Evolutionary conservation across 345 rosid genomes (phyloP).

Genomic region (Syzygium oleosum): DNA sequence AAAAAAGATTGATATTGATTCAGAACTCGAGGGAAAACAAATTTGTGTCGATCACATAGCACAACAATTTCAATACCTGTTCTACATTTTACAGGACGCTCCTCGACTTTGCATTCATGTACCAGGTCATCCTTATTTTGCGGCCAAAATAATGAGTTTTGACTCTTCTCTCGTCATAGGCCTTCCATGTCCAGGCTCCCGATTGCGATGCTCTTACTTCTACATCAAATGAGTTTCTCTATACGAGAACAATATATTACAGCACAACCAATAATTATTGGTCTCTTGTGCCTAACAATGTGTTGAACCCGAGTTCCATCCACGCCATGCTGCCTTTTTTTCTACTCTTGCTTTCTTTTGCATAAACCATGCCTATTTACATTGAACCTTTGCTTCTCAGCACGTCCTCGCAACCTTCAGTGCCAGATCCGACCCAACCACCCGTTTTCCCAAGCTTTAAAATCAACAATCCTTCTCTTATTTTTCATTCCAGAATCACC

Average conservation of each 20-base stretch:
- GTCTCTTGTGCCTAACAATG: neutral
- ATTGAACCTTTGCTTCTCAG: slow-evolving; percentile 9
- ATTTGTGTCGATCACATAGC: neutral
- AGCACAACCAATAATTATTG: neutral
- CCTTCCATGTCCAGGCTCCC: neutral
- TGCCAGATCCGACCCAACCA: slow-evolving; percentile 36
- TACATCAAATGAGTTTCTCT: neutral
- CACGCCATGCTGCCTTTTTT: neutral
- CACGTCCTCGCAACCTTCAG: slow-evolving; percentile 36
- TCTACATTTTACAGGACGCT: neutral
- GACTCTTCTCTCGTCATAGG: neutral
- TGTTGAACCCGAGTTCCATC: neutral
- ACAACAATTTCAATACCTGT: neutral
- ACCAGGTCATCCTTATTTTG: neutral
- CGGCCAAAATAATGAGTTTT: neutral
- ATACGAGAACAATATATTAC: neutral
- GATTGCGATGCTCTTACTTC: neutral
- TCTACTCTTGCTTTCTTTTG: neutral
- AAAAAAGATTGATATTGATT: neutral
- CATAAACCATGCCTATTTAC: neutral
- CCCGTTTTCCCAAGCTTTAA: slow-evolving; percentile 26
- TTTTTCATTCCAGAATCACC: neutral
- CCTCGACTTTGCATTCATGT: neutral
- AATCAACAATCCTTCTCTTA: slow-evolving; percentile 5
- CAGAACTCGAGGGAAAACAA: neutral